Evolutionary conservation across 176 grass and related monocot species (phyloP), one percentile per base, ranked within the genome.

Genomic region (Lolium multiflorum): DNA sequence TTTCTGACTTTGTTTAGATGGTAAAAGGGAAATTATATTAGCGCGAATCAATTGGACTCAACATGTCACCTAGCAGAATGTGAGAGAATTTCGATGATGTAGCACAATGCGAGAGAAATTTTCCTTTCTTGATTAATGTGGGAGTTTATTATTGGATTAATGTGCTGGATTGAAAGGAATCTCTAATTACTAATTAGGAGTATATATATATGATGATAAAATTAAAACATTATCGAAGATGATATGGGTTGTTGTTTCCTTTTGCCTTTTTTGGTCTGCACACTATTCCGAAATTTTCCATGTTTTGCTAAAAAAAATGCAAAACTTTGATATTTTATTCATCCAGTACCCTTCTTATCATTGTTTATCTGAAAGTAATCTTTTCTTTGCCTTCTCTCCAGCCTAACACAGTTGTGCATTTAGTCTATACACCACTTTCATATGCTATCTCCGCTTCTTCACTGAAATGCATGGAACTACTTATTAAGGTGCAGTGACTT

Each of bases 401-500:
- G 63, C 25, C 26, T 35, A 66, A 66, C 63, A 35, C 9, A 31
- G 25, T 35, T 66, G 6, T 1, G 2, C 26, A 66, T 28, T 16
- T 66, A 66, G 28, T 66, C 39, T 26, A 26, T 56, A 69, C 49
- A 58, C 62, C 83, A 69, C 49, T 78, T 37, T 78, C 41, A 7
- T 62, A 39, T 11, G 61, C 62, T 41, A 46, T 26, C 74, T 78
- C 38, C 3, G 5, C 35, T n/a, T 22, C 20, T 57, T 85, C 83
- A 31, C 43, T 85, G 74, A 0, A 43, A 78, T 65, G 62, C 6
- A 9, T 56, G 61, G 47, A 85, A 69, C 63, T 78, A 69, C 83
- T 78, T 85, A 80, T 86, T 31, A 15, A 86, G 84, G 84, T 86
- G 26, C 25, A 66, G 25, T 66, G 63, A 14, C 63, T 66, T 66